Evolutionary conservation across 2,329 filamentous ascomycete species (phyloP).

Genomic region (Apiospora malaysiana): DNA sequence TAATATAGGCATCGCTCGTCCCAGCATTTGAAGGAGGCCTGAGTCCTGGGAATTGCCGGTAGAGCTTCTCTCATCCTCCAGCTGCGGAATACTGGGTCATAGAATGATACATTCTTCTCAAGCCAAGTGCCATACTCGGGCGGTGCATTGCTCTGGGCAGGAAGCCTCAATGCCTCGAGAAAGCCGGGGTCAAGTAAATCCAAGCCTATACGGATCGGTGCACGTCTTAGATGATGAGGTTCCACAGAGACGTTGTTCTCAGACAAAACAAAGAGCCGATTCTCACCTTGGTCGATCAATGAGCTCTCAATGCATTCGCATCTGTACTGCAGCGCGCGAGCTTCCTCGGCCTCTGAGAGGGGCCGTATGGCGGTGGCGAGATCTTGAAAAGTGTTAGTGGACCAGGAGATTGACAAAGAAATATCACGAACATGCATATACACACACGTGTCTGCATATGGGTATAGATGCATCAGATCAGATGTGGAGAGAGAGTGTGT

Average conservation of each 20-base stretch:
- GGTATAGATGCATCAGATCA: slow-evolving; percentile 15
- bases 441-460: slow-evolving; percentile 22
- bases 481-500: slow-evolving; percentile 18
- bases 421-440: slow-evolving; percentile 31
- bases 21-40: slow-evolving; percentile 54
- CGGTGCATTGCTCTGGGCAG: slow-evolving; percentile 48
- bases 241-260: slow-evolving; percentile 5
- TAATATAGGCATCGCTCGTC: slow-evolving; percentile 62
- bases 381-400: slow-evolving; percentile 37
- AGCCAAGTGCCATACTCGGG: slow-evolving; percentile 58
- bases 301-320: slow-evolving; percentile 63
- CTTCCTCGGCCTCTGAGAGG: slow-evolving; percentile 62
- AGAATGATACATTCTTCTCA: slow-evolving; percentile 54
- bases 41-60: slow-evolving; percentile 42
- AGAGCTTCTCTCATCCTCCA: slow-evolving; percentile 46
- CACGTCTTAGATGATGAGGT: slow-evolving; percentile 22
- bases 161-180: slow-evolving; percentile 45
- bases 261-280: not conserved
- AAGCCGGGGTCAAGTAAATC: slow-evolving; percentile 49
- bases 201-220: slow-evolving; percentile 42
- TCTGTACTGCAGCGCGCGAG: slow-evolving; percentile 61
- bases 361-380: slow-evolving; percentile 47
- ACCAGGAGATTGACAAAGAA: not conserved
- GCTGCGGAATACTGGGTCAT: slow-evolving; percentile 54
- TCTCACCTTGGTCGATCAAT: slow-evolving; percentile 54